Conservation (phyloP, 768 basidiomycete species). For the Leccinum rimulosum region DNA sequence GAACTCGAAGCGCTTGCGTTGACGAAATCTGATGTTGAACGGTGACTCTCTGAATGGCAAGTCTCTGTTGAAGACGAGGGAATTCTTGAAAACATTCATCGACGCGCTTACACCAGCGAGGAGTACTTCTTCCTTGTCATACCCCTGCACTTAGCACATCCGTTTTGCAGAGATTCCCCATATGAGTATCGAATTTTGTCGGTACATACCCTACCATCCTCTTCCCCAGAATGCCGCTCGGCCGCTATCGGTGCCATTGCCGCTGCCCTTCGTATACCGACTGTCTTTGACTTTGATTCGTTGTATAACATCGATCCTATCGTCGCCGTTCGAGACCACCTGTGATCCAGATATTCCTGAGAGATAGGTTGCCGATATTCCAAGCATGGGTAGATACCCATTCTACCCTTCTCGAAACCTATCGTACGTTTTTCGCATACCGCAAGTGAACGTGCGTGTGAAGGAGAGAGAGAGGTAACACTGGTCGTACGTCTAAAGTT, state of each 20-base stretch:
- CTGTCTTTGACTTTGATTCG: constrained; percentile 77
- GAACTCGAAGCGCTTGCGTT: constrained; percentile 63
- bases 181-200: constrained; percentile 66
- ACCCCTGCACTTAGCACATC: background rate
- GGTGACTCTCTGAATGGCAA: constrained; percentile 56
- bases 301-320: constrained; percentile 76
- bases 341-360: constrained; percentile 72
- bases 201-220: constrained; percentile 55
- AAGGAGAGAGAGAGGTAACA: too few species aligned
- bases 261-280: constrained; percentile 60
- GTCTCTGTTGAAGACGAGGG: constrained; percentile 61
- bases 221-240: constrained; percentile 47
- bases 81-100: constrained; percentile 63
- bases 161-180: constrained; percentile 45
- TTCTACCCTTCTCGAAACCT: constrained; percentile 46
- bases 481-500: too few species aligned
- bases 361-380: constrained; percentile 61
- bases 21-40: constrained; percentile 51
- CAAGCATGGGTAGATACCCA: constrained; percentile 57
- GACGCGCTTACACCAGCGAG: constrained; percentile 56
- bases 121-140: constrained; percentile 29
- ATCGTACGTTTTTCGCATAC: constrained; percentile 42
- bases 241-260: constrained; percentile 63
- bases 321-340: constrained; percentile 60
- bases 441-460: too few species aligned